phyloP scores from a whole-genome alignment of 75 land plant genomes.

The Ceratopteris richardii region DNA sequence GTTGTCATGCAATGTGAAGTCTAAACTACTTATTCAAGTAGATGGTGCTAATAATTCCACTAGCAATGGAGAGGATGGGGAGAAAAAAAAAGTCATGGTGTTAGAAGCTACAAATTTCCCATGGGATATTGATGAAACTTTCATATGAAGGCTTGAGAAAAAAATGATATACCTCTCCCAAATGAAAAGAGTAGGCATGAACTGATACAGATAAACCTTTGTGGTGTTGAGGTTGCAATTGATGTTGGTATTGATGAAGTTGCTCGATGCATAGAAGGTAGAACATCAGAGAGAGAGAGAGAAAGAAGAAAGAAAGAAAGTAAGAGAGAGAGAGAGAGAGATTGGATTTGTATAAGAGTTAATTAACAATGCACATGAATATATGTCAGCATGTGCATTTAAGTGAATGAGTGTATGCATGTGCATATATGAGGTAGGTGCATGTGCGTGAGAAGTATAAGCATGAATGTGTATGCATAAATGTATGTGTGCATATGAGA shows the following conservation, averaged over 20 bases:
- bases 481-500: too few species aligned
- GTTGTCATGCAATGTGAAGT: conserved; percentile 92
- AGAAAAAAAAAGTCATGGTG: conserved; percentile 91
- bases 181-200: conserved; percentile 80
- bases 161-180: conserved; percentile 91
- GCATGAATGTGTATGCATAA: too few species aligned
- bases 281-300: too few species aligned
- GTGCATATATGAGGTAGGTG: too few species aligned
- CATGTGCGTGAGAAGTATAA: too few species aligned
- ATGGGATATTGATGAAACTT: conserved; percentile 98
- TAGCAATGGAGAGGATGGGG: conserved; percentile 64
- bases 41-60: conserved; percentile 88
- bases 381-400: too few species aligned
- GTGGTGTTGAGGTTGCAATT: conserved; percentile 82
- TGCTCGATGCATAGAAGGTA: conserved; percentile 86
- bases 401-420: too few species aligned
- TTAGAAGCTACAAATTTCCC: conserved; percentile 98
- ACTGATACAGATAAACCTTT: conserved; percentile 83
- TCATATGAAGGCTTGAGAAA: conserved; percentile 96
- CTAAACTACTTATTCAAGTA: conserved; percentile 95
- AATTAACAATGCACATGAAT: too few species aligned
- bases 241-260: conserved; percentile 86
- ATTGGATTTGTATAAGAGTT: too few species aligned
- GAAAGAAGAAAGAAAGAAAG: too few species aligned
- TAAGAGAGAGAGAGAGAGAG: too few species aligned